Base-by-base conservation (phyloP, 805 yeast genomes). In the Pichia exigua region DNA sequence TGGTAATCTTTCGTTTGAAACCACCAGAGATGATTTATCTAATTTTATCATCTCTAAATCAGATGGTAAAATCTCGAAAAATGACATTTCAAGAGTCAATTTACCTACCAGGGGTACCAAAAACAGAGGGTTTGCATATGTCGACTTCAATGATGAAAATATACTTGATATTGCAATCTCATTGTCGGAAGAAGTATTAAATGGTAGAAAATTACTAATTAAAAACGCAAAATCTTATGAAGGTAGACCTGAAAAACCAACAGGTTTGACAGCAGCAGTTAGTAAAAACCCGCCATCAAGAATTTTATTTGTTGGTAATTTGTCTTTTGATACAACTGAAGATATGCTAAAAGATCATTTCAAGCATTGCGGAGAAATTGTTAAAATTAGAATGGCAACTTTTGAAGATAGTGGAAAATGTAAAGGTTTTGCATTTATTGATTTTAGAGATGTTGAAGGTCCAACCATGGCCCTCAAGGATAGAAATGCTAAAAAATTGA, bases 361-460 rank as follows among this genome's bases (percentile, higher is more conserved):
- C 73, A 85, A 85, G 67, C 92, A 85, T 61, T 90, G 96, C 70
- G 97, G 98, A 41, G 90, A 86, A 56, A 92, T 95, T 53, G 70
- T 74, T 28, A 80, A 80, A 58, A 80, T 92, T 49, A 79, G 99
- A 67, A 92, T 91, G 95, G 98, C 98, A 4, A 91, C 99, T n/a
- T 92, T 92, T 69, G 90, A 94, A 69, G 99, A 92, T 65, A 73
- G 86, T 47, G 98, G 97, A 1, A 92, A 91, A 65, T 92, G 98
- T 73, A 94, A 94, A 68, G 98, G 98, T 2, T 92, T 92, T 72
- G 90, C 96, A 1, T 92, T 94, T 63, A 72, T 92, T 38, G 98
- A 92, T 67, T 92, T 91, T 70, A 78, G 73, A 56, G 83, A 82
- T 57, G 87, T 85, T 56, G 81, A 78, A 40, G 91, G 94, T 10